Evolutionary conservation across 257 asterid genomes (phyloP).

Genomic region (Linaria vulgaris): DNA sequence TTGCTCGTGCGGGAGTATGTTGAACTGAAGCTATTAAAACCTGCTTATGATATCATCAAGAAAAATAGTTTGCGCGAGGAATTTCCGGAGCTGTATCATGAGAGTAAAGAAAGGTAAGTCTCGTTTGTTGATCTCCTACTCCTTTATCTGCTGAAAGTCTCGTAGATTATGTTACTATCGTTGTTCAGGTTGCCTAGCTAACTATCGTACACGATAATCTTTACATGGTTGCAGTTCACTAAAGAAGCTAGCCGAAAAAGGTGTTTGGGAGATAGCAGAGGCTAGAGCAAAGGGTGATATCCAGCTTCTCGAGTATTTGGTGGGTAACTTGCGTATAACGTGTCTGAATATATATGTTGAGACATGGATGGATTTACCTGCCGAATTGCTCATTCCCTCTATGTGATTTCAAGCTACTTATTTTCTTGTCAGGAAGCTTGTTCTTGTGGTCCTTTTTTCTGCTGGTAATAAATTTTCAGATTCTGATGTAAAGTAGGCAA

Average conservation of each 20-base stretch:
- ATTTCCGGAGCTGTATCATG: slow-evolving; percentile 79
- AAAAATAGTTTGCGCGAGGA: slow-evolving; percentile 63
- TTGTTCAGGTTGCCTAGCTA: background rate
- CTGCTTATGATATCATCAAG: slow-evolving; percentile 67
- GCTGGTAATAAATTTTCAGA: slow-evolving; percentile 9
- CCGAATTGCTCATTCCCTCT: slow-evolving; percentile 2
- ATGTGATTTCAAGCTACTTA: slow-evolving; percentile 12
- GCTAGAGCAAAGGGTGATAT: slow-evolving; percentile 61
- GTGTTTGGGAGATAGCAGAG: slow-evolving; percentile 96
- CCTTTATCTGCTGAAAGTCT: slow-evolving; percentile 10
- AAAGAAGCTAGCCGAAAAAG: slow-evolving; percentile 93
- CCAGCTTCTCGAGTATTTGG: slow-evolving; percentile 83
- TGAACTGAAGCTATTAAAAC: slow-evolving; percentile 45
- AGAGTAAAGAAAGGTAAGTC: slow-evolving; percentile 83
- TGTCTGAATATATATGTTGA: slow-evolving; percentile 14
- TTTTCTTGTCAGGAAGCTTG: background rate
- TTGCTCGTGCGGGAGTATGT: slow-evolving; percentile 66
- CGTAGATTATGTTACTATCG: background rate
- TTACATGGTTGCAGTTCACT: slow-evolving; percentile 57
- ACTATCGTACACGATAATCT: slow-evolving; percentile 1
- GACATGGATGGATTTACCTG: slow-evolving; percentile 5
- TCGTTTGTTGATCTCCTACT: slow-evolving; percentile 22
- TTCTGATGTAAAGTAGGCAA: background rate
- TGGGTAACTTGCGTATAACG: slow-evolving; percentile 38
- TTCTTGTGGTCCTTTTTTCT: background rate